Evolutionary conservation across 2,329 filamentous ascomycete species (phyloP), one percentile per base, ranked within the genome.

Genomic region (Elsinoe perseae): DNA sequence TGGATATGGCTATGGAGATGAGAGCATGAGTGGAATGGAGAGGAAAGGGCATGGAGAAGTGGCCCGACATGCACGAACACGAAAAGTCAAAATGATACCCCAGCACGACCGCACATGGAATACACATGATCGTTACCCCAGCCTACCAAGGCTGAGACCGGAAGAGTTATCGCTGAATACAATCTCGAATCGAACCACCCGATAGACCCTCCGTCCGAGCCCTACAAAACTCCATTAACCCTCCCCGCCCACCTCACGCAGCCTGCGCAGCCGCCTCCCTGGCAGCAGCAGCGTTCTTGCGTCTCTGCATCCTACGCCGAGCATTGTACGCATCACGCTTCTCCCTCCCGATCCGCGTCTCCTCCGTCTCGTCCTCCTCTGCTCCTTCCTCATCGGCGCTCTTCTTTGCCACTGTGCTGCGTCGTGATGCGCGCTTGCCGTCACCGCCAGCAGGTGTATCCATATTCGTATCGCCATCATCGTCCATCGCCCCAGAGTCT

Each of bases 321-420:
- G 57, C 59, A 44, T 61, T 61, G 10, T 50, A 56, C 55, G 50
- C 56, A 16, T 61, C 59, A 8, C 53, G 56, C 42, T 54, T 59
- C 34, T 54, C 56, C 20, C 59, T 57, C 10, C 27, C 55, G 5
- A 34, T 16, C 30, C 34, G 30, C 30, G 56, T 20, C 40, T 53
- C 52, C 12, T 58, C 55, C 12, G 50, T 59, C 46, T 54, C 28
- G 32, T 56, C 52, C 38, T 27, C 40, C 32, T 46, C 56, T 6
- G 18, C 25, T 4, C 28, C 58, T n/a, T 30, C 48, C 20, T 56
- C 57, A 10, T 36, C 57, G 20, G 44, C 38, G 25, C 54, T 36
- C 28, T 48, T 32, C 48, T n/a, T 38, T 14, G 56, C 43, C 32
- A 30, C 12, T 14, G 32, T 30, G 14, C 34, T 52, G 23, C 32